A percentile compares a stretch with the other conserved stretches of the same genome.
Conservation (phyloP, 108 stramenopile genomes). For the Discostella pseudostelligera region DNA sequence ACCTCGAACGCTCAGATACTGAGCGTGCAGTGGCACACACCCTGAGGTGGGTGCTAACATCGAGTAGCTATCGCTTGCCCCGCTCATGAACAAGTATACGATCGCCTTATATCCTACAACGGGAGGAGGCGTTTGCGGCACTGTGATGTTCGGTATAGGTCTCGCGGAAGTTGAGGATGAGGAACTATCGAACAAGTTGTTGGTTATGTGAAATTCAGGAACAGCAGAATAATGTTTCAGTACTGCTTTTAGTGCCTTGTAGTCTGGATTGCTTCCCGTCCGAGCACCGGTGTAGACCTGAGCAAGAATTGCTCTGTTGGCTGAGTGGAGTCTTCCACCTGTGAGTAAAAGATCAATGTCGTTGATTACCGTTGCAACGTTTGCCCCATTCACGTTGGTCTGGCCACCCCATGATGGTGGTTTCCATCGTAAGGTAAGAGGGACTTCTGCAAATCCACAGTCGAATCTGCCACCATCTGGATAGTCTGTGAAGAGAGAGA, state of each 20-base stretch:
- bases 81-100: constrained; percentile 40
- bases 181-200: constrained; percentile 12
- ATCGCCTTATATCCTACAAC: constrained; percentile 47
- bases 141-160: constrained; percentile 4
- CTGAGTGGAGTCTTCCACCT: constrained; percentile 24
- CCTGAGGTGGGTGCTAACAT: constrained; percentile 24
- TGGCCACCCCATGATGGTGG: constrained; percentile 32
- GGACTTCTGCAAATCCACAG: constrained; percentile 11
- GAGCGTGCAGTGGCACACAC: constrained; percentile 14
- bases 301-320: constrained; percentile 19
- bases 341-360: constrained; percentile 48
- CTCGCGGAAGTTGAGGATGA: neutral
- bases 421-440: constrained; percentile 16
- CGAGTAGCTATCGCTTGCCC: constrained; percentile 38
- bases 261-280: constrained; percentile 5
- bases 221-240: constrained; percentile 13
- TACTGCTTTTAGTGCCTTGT: constrained; percentile 10
- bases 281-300: constrained; percentile 14
- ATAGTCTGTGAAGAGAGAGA: constrained; percentile 8
- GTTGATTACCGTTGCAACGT: constrained; percentile 15
- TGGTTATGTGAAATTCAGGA: constrained; percentile 52
- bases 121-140: constrained; percentile 19
- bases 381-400: constrained; percentile 20
- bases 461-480: constrained; percentile 24
- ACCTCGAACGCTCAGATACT: constrained; percentile 29